A percentile compares a stretch with the other conserved stretches of the same genome.
Conservation (phyloP, 2,329 filamentous ascomycete genomes). For the Colletotrichum horii region DNA sequence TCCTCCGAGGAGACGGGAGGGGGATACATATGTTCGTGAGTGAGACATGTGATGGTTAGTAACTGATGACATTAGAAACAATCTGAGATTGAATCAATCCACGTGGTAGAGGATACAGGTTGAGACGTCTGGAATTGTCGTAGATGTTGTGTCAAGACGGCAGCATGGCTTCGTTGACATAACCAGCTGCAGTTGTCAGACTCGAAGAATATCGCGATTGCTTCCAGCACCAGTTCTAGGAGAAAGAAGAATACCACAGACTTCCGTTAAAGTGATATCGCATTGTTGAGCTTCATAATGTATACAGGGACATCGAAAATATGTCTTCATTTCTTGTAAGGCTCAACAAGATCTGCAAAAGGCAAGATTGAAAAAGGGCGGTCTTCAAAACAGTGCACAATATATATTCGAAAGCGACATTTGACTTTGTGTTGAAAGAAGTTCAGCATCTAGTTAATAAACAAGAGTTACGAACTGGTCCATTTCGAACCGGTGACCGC, state of each 20-base stretch:
- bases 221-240: not conserved
- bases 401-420: not conserved
- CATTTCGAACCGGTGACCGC: rapidly evolving
- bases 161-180: not conserved
- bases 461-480: not conserved
- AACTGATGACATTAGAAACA: not conserved
- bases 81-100: not conserved
- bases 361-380: not conserved
- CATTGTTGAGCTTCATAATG: rapidly evolving
- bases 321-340: not conserved
- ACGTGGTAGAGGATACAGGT: not conserved
- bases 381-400: not conserved
- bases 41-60: not conserved
- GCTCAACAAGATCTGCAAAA: not conserved
- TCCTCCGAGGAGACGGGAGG: not conserved
- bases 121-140: not conserved
- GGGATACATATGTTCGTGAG: not conserved
- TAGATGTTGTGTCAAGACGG: not conserved
- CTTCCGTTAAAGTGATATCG: rapidly evolving
- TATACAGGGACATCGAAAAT: too few species aligned
- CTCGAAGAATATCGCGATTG: rapidly evolving
- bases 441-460: not conserved
- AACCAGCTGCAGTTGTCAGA: not conserved
- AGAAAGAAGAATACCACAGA: not conserved
- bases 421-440: rapidly evolving